Base-by-base conservation (phyloP, 768 basidiomycete genomes). In the Cyathus striatus region DNA sequence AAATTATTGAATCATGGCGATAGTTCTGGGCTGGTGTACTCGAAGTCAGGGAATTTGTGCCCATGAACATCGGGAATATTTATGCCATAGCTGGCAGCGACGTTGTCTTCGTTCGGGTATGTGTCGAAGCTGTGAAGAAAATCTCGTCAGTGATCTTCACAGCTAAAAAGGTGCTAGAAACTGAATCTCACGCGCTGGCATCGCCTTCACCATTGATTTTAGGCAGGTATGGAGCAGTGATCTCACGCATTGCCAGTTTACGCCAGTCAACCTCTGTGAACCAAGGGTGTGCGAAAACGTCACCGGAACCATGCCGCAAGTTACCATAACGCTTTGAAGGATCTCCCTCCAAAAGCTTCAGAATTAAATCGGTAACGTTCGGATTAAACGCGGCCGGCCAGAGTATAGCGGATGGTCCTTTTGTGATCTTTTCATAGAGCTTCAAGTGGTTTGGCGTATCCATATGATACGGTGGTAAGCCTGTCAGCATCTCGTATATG, bases 401-500 rank as follows among this genome's bases (percentile, higher is more conserved):
- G 36, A 77, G 78, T 57, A 95, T 84, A 50, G 64, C 77, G 17
- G 74, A 61, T 14, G 89, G 83, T 25, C 91, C 88, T 38, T 73
- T 66, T 35, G 86, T 74, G 52, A 99, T 97, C 64, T 88, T 88
- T 62, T 96, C 91, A 63, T 99, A 98, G 32, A 97, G 76, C 34
- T 79, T 69, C 54, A 94, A 79, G 17, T 89, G 94, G 56, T 91
- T 89, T 37, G 72, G 79, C 57, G 91, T 90, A 20, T 77, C 70
- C 60, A 89, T 86, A 64, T 96, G 94, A 70, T 92, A 98, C 0
- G 96, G 96, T 21, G 94, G 91, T 21, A 87, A 83, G 6, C 96
- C 96, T 0, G 89, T 92, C 34, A 99, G 77, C 94, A 98, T 97
- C 65, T 99, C 96, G 60, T 88, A 99, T 43, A 94, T 87, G 47